Evolutionary conservation across 352 stramenopile genomes (phyloP).

Genomic region (Phytophthora sojae): DNA sequence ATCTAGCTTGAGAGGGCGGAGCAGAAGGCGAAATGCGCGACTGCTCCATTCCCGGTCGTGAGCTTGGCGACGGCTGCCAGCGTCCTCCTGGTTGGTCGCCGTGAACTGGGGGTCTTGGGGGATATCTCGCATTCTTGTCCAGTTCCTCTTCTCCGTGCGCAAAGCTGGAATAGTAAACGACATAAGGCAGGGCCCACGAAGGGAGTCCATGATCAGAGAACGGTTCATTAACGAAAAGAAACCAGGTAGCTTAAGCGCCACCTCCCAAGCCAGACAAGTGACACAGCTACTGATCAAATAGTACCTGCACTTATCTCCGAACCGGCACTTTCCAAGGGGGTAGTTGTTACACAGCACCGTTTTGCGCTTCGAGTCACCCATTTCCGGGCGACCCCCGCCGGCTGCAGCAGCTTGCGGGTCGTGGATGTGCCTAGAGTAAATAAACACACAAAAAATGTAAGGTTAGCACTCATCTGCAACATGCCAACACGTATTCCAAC

Average conservation of each 20-base stretch:
- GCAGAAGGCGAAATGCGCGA: slow-evolving; percentile 31
- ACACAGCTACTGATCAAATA: slow-evolving; percentile 38
- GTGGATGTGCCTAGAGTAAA: slow-evolving; percentile 62
- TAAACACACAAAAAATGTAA: slow-evolving; percentile 14
- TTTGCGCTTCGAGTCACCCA: slow-evolving; percentile 65
- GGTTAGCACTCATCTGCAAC: slow-evolving; percentile 24
- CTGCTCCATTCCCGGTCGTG: slow-evolving; percentile 29
- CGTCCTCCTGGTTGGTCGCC: slow-evolving; percentile 32
- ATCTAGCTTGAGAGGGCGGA: slow-evolving; percentile 57
- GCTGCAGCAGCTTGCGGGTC: slow-evolving; percentile 36
- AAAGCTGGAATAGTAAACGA: slow-evolving; percentile 62
- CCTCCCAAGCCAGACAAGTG: slow-evolving; percentile 19
- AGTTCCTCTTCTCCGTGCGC: slow-evolving; percentile 83
- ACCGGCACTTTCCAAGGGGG: slow-evolving; percentile 75
- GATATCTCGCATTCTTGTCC: slow-evolving; percentile 32
- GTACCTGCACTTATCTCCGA: slow-evolving; percentile 88
- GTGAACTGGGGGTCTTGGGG: slow-evolving; percentile 24
- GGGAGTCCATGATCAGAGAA: slow-evolving; percentile 41
- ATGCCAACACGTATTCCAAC: not conserved
- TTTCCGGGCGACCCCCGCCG: slow-evolving; percentile 39
- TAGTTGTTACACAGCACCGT: slow-evolving; percentile 84
- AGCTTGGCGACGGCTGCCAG: slow-evolving; percentile 38
- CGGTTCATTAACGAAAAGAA: slow-evolving; percentile 34
- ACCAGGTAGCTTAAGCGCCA: slow-evolving; percentile 15
- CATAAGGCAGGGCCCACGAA: slow-evolving; percentile 34